phyloP scores from a whole-genome alignment of 1,284 basidiomycete genomes.

The Porogramme epimiltina region DNA sequence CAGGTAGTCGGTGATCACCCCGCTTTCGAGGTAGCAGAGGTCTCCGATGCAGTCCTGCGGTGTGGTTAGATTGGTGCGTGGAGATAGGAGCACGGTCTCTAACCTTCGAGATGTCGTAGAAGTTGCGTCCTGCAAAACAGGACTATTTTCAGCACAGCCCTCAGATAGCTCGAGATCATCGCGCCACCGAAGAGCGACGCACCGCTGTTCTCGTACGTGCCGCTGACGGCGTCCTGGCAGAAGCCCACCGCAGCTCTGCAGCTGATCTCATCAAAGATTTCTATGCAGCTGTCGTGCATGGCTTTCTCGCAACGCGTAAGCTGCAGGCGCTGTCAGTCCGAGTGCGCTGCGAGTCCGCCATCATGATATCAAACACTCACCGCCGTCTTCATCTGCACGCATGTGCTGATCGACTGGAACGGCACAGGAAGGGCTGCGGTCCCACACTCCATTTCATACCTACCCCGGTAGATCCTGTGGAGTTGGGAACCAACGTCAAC shows the following conservation, averaged over 20 bases:
- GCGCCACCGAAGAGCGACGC: slow-evolving; percentile 16
- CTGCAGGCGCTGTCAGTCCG: slow-evolving; percentile 32
- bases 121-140: slow-evolving; percentile 50
- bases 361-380: slow-evolving; percentile 35
- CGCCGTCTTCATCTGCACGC: slow-evolving; percentile 62
- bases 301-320: slow-evolving; percentile 55
- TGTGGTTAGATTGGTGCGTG: neutral
- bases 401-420: slow-evolving; percentile 56
- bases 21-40: slow-evolving; percentile 60
- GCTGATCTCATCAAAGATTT: slow-evolving; percentile 59
- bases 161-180: neutral
- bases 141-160: neutral
- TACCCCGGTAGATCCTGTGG: slow-evolving; percentile 56
- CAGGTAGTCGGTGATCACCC: slow-evolving; percentile 53
- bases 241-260: slow-evolving; percentile 65
- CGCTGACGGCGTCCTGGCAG: slow-evolving; percentile 59
- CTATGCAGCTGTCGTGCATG: slow-evolving; percentile 50
- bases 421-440: slow-evolving; percentile 54
- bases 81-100: neutral
- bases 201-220: slow-evolving; percentile 54
- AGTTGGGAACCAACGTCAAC: neutral
- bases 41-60: slow-evolving; percentile 49
- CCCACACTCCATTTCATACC: slow-evolving; percentile 66
- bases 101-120: slow-evolving; percentile 76
- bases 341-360: neutral